Percentiles rank a stretch among this genome's conserved stretches.
phyloP scores from a whole-genome alignment of 2,329 filamentous ascomycete genomes.

The Seiridium unicorne region DNA sequence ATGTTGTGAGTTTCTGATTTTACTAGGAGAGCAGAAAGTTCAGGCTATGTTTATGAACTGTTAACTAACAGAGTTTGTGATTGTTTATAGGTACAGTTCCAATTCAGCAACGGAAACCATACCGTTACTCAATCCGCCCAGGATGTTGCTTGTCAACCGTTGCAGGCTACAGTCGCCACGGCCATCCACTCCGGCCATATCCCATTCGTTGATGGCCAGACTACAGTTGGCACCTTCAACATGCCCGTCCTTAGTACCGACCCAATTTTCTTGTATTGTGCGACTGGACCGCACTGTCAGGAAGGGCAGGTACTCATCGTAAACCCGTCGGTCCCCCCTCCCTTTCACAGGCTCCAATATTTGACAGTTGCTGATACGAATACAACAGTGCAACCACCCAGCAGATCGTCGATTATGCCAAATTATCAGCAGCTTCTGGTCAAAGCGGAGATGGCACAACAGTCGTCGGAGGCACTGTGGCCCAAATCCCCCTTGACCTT shows the following conservation, averaged over 20 bases:
- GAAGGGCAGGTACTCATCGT: conserved; percentile 49
- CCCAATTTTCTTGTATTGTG: conserved; percentile 51
- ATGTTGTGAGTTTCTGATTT: conserved; percentile 18
- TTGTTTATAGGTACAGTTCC: conserved; percentile 30
- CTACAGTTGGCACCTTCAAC: conserved; percentile 42
- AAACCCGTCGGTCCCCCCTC: conserved; percentile 37
- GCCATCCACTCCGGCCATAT: conserved; percentile 41
- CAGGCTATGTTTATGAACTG: too few species aligned
- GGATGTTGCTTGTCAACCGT: conserved; percentile 33
- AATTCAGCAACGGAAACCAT: conserved; percentile 42
- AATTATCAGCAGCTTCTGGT: conserved; percentile 16
- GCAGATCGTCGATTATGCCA: conserved; percentile 28
- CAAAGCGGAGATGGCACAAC: conserved; percentile 24
- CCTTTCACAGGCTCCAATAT: too few species aligned
- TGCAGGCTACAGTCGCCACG: conserved; percentile 28
- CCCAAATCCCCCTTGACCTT: conserved; percentile 24
- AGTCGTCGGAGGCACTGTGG: conserved; percentile 25
- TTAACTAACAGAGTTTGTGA: too few species aligned
- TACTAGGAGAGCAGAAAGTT: too few species aligned
- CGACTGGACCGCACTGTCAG: conserved; percentile 46
- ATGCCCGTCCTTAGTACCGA: conserved; percentile 41
- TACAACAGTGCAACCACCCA: conserved; percentile 21
- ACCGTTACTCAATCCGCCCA: conserved; percentile 39
- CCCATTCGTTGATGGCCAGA: conserved; percentile 32
- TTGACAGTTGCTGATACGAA: not conserved